A percentile compares a stretch with the other conserved stretches of the same genome.
Evolutionary conservation across 495 filamentous ascomycete genomes (phyloP).

Genomic region (Penicillium salamii): DNA sequence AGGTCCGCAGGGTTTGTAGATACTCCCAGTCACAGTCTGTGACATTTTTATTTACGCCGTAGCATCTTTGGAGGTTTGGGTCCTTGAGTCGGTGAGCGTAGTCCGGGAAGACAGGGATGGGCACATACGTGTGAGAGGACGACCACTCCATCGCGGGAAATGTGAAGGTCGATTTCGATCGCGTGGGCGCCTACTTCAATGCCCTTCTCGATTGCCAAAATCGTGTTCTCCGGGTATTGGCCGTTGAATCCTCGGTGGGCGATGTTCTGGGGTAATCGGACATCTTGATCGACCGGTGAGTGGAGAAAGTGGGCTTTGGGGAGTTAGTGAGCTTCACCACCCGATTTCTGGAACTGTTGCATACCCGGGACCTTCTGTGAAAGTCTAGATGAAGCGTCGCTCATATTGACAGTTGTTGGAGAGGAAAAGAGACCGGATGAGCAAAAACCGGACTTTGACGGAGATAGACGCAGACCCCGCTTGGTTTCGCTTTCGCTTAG

Average conservation of each 20-base stretch:
- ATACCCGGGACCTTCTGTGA: slow-evolving; percentile 6
- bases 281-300: slow-evolving; percentile 2
- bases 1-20: slow-evolving; percentile 63
- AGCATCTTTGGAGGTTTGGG: slow-evolving; percentile 71
- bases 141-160: slow-evolving; percentile 78
- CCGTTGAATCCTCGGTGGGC: slow-evolving; percentile 84
- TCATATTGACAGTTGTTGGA: slow-evolving; percentile 2
- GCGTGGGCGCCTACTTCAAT: slow-evolving; percentile 72
- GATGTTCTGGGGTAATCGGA: slow-evolving; percentile 63
- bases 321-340: neutral
- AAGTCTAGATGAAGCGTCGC: neutral
- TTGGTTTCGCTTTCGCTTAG: neutral
- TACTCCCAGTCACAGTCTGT: slow-evolving; percentile 73
- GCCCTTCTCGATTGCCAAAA: slow-evolving; percentile 72
- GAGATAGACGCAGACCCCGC: slow-evolving; percentile 8
- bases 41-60: slow-evolving; percentile 65
- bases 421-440: neutral
- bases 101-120: neutral
- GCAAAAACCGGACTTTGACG: slow-evolving; percentile 17
- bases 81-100: slow-evolving; percentile 53
- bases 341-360: neutral
- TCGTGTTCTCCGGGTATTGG: slow-evolving; percentile 79
- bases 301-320: slow-evolving; percentile 17
- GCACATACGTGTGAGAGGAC: slow-evolving; percentile 74
- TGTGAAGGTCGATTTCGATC: slow-evolving; percentile 83